Evolutionary conservation across 768 basidiomycete species (phyloP).

Genomic region (Strobilomyces echinocephalus): DNA sequence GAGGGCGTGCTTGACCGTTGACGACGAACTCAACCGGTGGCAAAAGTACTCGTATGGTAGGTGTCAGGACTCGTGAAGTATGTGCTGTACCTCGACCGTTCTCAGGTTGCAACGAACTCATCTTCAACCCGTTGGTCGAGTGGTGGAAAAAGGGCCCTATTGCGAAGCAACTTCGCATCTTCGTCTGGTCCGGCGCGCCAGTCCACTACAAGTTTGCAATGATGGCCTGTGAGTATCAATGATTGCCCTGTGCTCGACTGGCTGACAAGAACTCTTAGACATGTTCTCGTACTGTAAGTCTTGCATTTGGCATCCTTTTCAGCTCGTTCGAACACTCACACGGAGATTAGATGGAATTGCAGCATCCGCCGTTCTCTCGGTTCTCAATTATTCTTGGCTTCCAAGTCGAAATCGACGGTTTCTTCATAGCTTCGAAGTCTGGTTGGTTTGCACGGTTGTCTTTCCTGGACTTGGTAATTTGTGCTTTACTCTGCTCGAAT

Average conservation of each 20-base stretch:
- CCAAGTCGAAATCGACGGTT: constrained; percentile 63
- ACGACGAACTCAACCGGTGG: constrained; percentile 91
- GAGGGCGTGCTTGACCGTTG: constrained; percentile 86
- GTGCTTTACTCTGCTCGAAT: constrained; percentile 71
- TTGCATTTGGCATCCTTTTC: too few relatives aligned
- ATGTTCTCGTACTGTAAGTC: constrained; percentile 51
- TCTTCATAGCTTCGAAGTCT: constrained; percentile 77
- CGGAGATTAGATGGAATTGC: constrained; percentile 48
- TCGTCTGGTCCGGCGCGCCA: constrained; percentile 72
- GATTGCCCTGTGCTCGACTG: neutral
- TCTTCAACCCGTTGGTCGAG: constrained; percentile 77
- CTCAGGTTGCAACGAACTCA: constrained; percentile 44
- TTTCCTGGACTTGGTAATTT: constrained; percentile 72
- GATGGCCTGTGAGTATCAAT: constrained; percentile 40
- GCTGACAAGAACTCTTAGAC: constrained; percentile 24
- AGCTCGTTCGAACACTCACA: neutral
- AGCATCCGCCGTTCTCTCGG: constrained; percentile 56
- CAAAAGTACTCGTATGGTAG: constrained; percentile 79
- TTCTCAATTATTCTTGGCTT: constrained; percentile 77
- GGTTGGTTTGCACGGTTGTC: constrained; percentile 70
- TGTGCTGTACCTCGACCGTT: constrained; percentile 25
- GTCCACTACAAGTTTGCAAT: constrained; percentile 77
- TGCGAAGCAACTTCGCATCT: constrained; percentile 70
- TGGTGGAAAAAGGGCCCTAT: constrained; percentile 83
- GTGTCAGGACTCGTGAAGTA: constrained; percentile 33